Percentiles rank a stretch among this genome's conserved stretches.
These are phyloP conservation scores for Penicillium maclennaniae DNA, from an alignment of 495 filamentous ascomycete genomes.

Conservation along the genomic window DNA sequence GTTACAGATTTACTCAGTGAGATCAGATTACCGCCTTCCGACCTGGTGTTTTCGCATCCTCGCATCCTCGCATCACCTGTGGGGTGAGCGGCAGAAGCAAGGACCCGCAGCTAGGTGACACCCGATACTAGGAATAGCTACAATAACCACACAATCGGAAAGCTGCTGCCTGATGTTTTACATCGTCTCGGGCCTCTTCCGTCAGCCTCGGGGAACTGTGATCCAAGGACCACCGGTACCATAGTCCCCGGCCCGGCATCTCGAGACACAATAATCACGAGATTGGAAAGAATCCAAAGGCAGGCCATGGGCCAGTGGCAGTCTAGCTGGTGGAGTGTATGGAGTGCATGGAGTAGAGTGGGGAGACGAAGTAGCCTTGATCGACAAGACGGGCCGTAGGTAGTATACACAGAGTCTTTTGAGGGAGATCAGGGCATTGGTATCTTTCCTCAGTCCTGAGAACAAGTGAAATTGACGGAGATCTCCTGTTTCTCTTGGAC, in stretches of 20 bases:
- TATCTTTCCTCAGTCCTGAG: neutral
- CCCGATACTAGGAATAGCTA: neutral
- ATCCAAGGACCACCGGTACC: neutral
- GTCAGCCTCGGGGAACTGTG: neutral
- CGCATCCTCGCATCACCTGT: no score
- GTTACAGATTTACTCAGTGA: no score
- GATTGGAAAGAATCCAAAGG: neutral
- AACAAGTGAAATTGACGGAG: neutral
- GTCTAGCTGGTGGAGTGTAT: neutral
- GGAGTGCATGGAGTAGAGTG: neutral
- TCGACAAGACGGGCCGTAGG: no score
- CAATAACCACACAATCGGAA: neutral
- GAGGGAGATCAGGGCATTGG: no score
- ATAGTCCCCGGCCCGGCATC: neutral
- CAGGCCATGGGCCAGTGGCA: neutral
- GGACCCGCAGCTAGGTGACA: neutral
- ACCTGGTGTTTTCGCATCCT: no score
- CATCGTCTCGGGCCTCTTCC: neutral
- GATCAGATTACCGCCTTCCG: no score
- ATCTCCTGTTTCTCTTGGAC: no score
- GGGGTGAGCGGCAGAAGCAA: neutral
- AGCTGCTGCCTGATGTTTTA: neutral
- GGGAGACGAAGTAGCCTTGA: neutral
- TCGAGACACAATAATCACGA: neutral
- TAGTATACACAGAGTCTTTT: no score